Evolutionary conservation across 768 basidiomycete species (phyloP), one percentile per base, ranked within the genome.

Genomic region (Russula sp.): DNA sequence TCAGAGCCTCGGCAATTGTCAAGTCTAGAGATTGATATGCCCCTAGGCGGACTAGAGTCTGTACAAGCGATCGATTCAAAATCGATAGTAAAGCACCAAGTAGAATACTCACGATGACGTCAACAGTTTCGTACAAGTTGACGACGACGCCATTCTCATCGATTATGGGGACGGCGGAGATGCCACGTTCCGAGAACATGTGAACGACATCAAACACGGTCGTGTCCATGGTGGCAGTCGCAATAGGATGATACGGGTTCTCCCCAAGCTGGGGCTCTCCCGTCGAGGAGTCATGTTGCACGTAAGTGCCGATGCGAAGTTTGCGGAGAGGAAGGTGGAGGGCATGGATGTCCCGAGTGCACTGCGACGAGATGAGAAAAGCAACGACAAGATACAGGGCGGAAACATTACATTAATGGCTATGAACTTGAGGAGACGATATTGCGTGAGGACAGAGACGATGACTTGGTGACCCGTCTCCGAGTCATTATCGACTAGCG

Each of bases 201-300:
- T 99, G 97, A 2, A 98, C 97, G 64, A 98, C 94, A 71, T 98
- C 94, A 71, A 97, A 98, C 2, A 99, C 97, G 32, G 91, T 89
- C 0, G 96, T 97, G 62, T 86, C 79, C 71, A 96, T 79, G 36
- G 87, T 94, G 13, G 96, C 96, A 0, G 94, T 97, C 6, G 92
- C 90, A 62, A 98, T 87, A 2, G 97, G 97, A 74, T 89, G 83
- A 75, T 87, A 98, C 1, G 89, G 91, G 63, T 89, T 88, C 48
- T 82, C 78, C 56, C 79, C 80, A 57, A 83, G 80, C 7, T 82
- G 76, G 9, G 75, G 73, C 46, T 83, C 81, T 18, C 76, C 77
- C 7, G 74, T 75, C 8, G 80, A 73, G 20, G 84, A 80, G 20
- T 83, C 78, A 38, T 69, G 73, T 6, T 74, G 70, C 36, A 96